phyloP scores from a whole-genome alignment of 257 asterid genomes.

The Fraxinus anomala region DNA sequence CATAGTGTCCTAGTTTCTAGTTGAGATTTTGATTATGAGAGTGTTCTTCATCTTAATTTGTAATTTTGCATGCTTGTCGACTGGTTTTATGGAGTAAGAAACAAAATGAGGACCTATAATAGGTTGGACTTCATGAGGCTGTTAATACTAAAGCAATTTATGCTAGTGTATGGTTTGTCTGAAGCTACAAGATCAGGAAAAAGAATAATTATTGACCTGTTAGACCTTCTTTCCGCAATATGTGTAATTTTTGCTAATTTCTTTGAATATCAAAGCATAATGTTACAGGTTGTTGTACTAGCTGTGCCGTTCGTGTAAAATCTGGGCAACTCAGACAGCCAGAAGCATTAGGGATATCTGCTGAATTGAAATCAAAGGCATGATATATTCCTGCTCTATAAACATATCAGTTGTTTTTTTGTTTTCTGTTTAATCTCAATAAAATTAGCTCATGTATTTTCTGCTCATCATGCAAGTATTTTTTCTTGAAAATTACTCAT shows the following conservation, averaged over 20 bases:
- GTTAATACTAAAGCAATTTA: neutral
- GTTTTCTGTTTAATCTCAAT: neutral
- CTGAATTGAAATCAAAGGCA: constrained; percentile 78
- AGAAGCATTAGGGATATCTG: constrained; percentile 92
- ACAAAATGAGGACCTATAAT: neutral
- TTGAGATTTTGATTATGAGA: neutral
- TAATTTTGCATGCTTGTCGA: neutral
- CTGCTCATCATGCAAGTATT: neutral
- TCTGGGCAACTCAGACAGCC: constrained; percentile 94
- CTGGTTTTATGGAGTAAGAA: neutral
- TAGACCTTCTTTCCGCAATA: neutral
- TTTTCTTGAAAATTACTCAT: neutral
- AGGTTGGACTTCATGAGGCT: neutral
- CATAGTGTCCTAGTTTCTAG: neutral
- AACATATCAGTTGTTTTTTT: neutral
- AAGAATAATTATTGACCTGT: neutral
- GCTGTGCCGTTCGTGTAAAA: constrained; percentile 95
- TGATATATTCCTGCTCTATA: neutral
- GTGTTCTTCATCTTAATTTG: neutral
- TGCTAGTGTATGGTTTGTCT: neutral
- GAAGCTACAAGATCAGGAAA: neutral
- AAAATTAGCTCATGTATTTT: neutral
- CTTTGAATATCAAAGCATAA: constrained; percentile 12
- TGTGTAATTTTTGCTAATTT: neutral
- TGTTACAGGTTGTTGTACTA: constrained; percentile 88